Percentiles rank a stretch among this genome's conserved stretches.
Evolutionary conservation across 2,329 filamentous ascomycete species (phyloP).

Genomic region (Neophaeococcomyces mojaviensis): DNA sequence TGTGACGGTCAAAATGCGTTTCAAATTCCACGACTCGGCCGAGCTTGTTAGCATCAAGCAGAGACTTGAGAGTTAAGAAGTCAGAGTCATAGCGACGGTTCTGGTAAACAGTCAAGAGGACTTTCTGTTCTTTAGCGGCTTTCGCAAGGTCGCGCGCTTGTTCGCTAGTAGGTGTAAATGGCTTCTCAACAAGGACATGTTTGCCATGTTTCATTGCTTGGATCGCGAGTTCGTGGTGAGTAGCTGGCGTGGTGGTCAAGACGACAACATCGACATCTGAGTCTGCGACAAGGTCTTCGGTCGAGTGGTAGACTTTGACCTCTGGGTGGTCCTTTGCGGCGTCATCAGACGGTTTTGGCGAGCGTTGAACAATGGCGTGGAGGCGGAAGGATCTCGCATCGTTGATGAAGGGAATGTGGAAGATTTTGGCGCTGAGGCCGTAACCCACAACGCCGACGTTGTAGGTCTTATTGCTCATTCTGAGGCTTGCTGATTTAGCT

Average conservation of each 20-base stretch:
- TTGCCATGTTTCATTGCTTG: constrained; percentile 50
- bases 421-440: constrained; percentile 64
- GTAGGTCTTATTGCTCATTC: constrained; percentile 39
- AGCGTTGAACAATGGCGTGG: constrained; percentile 69
- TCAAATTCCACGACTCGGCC: constrained; percentile 71
- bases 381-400: constrained; percentile 58
- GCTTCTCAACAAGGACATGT: constrained; percentile 66
- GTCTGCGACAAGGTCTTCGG: constrained; percentile 59
- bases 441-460: constrained; percentile 56
- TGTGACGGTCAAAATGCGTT: constrained; percentile 72
- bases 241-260: constrained; percentile 63
- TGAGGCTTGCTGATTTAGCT: too few species aligned
- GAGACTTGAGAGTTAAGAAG: constrained; percentile 61
- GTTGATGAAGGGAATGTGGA: constrained; percentile 73
- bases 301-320: constrained; percentile 56
- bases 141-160: constrained; percentile 59
- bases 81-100: constrained; percentile 73
- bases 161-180: constrained; percentile 64
- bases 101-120: constrained; percentile 62
- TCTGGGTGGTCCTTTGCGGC: constrained; percentile 61
- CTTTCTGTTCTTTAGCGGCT: constrained; percentile 45
- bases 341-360: constrained; percentile 56
- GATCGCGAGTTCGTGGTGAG: constrained; percentile 60
- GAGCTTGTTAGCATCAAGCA: constrained; percentile 53
- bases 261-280: constrained; percentile 60